Evolutionary conservation across 495 filamentous ascomycete genomes (phyloP).

Genomic region (Letharia columbiana): DNA sequence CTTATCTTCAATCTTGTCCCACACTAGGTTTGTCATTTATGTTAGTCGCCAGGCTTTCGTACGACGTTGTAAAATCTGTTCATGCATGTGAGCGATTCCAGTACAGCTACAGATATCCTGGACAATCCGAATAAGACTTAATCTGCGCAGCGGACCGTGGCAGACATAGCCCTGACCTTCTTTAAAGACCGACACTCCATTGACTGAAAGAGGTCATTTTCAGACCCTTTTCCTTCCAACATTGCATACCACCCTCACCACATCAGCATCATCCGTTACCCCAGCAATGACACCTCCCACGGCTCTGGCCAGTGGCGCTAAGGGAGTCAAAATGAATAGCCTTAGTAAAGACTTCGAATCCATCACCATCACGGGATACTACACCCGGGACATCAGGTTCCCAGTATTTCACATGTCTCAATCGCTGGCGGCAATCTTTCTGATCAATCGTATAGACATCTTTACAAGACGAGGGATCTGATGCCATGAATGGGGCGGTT

Average conservation of each 20-base stretch:
- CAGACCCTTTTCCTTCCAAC: not conserved
- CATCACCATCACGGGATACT: not conserved
- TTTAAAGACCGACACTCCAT: not conserved
- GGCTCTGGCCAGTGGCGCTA: not conserved
- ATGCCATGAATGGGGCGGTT: constrained; percentile 93
- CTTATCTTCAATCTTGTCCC: not conserved
- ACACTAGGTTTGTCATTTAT: not conserved
- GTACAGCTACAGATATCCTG: not conserved
- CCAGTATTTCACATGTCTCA: not conserved
- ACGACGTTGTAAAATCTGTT: not conserved
- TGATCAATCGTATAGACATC: constrained; percentile 51
- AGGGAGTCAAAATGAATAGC: not conserved
- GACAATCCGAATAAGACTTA: not conserved
- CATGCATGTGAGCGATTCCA: not conserved
- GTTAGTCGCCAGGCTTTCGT: not conserved
- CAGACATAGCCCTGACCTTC: not conserved
- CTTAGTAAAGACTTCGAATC: not conserved
- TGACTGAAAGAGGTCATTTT: no score
- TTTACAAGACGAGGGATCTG: constrained; percentile 87
- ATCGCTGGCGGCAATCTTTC: not conserved
- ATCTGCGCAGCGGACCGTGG: not conserved
- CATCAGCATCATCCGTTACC: not conserved
- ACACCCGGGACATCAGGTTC: constrained; percentile 1
- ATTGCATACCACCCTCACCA: not conserved
- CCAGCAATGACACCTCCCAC: not conserved